Evolutionary conservation across 495 filamentous ascomycete genomes (phyloP).

Genomic region (Neurospora sp.): DNA sequence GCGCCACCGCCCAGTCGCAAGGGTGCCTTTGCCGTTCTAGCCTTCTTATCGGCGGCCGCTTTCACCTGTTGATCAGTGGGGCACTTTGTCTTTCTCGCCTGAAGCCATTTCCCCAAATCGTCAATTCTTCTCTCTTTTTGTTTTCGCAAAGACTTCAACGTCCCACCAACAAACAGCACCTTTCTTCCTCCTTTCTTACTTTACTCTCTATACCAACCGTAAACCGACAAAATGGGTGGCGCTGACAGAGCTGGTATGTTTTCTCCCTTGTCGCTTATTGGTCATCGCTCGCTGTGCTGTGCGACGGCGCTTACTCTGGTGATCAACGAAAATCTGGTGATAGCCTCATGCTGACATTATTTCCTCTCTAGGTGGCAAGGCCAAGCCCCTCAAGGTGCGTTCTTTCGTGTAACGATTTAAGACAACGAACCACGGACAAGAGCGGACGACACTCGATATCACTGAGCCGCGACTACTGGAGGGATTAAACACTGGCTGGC

Average conservation of each 20-base stretch:
- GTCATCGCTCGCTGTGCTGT: neutral
- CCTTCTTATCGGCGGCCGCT: neutral
- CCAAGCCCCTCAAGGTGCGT: constrained; percentile 64
- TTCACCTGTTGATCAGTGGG: neutral
- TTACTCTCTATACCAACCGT: neutral
- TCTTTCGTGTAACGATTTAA: neutral
- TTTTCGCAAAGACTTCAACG: neutral
- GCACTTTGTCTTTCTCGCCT: no score
- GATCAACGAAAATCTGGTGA: neutral
- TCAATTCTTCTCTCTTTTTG: neutral
- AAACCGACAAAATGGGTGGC: constrained; percentile 23
- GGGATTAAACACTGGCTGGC: neutral
- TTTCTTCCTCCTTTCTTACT: neutral
- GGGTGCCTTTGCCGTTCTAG: neutral
- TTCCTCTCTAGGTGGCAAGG: constrained; percentile 58
- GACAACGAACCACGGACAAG: neutral
- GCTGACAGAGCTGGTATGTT: constrained; percentile 25
- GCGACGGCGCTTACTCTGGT: neutral
- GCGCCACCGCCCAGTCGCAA: constrained; percentile 4
- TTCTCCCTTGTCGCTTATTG: neutral
- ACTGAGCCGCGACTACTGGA: neutral
- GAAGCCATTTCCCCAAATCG: no score
- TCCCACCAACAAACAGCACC: neutral
- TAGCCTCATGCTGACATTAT: neutral
- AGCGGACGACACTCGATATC: neutral